Evolutionary conservation across 169 alveolate species (phyloP).

Genomic region (Cryptosporidium meleagridis): DNA sequence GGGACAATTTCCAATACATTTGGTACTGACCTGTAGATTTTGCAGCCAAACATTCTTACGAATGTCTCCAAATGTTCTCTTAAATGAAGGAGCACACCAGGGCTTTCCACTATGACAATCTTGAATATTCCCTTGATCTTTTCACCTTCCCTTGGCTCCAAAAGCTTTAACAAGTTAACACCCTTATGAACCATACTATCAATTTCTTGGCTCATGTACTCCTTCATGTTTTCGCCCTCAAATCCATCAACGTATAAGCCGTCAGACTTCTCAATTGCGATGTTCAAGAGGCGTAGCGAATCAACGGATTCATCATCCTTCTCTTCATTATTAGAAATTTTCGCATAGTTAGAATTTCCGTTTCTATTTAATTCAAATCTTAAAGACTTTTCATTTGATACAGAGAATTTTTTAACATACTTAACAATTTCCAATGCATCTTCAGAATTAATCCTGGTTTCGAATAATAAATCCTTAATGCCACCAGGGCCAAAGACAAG

Average conservation of each 20-base stretch:
- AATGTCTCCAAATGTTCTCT: conserved; percentile 54
- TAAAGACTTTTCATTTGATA: conserved; percentile 5
- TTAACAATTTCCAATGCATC: conserved; percentile 34
- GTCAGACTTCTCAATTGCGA: conserved; percentile 30
- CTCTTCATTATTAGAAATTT: conserved; percentile 14
- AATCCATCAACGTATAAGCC: conserved; percentile 31
- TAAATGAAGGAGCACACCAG: neutral
- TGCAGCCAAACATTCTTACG: conserved; percentile 42
- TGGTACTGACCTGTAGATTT: conserved; percentile 48
- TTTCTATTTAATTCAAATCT: conserved; percentile 29
- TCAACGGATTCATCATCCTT: neutral
- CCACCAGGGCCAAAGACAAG: conserved; percentile 49
- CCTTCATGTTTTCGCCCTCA: conserved; percentile 4
- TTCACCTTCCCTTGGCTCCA: conserved; percentile 58
- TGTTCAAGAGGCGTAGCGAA: conserved; percentile 6
- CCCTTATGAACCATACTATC: conserved; percentile 49
- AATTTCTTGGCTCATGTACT: conserved; percentile 34
- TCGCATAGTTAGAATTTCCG: conserved; percentile 1
- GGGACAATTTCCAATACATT: conserved; percentile 47
- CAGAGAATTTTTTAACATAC: conserved; percentile 7
- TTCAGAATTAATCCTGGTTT: conserved; percentile 1
- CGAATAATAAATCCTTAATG: conserved; percentile 28
- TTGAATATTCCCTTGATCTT: conserved; percentile 22
- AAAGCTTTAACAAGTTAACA: conserved; percentile 20
- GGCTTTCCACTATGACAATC: conserved; percentile 34